phyloP scores from a whole-genome alignment of 192 early-diverging fungal genomes.

The Phlyctochytrium bullatum region DNA sequence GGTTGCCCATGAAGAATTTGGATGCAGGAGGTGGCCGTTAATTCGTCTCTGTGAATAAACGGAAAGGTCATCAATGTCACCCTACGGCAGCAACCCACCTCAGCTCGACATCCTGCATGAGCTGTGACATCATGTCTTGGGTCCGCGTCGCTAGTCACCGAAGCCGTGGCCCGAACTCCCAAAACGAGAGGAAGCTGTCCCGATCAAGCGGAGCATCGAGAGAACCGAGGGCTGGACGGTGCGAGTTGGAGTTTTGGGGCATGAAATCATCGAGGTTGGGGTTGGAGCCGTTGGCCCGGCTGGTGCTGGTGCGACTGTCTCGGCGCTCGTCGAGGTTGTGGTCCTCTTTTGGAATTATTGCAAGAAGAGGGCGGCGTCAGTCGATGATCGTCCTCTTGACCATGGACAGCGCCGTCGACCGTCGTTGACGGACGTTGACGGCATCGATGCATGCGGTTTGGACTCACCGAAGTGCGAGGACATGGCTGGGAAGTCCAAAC shows the following conservation, averaged over 20 bases:
- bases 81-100: neutral
- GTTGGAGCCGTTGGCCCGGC: neutral
- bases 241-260: neutral
- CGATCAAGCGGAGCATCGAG: neutral
- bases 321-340: neutral
- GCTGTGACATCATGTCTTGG: constrained; percentile 9
- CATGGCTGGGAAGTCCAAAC: too few species aligned
- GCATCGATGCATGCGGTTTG: too few species aligned
- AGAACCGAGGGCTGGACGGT: neutral
- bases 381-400: too few species aligned
- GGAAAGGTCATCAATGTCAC: constrained; percentile 2
- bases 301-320: neutral
- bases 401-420: too few species aligned
- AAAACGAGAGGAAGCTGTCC: neutral
- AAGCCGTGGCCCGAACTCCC: neutral
- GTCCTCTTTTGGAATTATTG: too few species aligned
- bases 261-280: constrained; percentile 28
- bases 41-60: constrained; percentile 17
- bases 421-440: too few species aligned
- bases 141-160: neutral
- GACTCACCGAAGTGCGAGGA: too few species aligned
- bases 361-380: too few species aligned
- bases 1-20: constrained; percentile 27
- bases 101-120: neutral
- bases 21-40: constrained; percentile 12